Base-by-base conservation (phyloP, 257 asterid species). In the Datura wrightii region DNA sequence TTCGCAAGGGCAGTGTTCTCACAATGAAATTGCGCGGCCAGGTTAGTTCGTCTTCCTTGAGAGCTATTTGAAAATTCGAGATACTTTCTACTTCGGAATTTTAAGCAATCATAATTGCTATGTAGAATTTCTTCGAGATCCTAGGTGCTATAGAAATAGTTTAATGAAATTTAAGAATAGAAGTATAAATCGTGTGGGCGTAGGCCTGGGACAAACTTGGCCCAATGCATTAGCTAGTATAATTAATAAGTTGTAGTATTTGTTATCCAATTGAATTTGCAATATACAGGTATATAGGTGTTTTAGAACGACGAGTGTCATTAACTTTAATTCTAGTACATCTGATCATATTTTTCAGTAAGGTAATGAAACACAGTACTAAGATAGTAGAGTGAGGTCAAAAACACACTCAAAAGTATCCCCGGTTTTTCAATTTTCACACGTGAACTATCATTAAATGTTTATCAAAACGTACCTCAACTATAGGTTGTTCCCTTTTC, bases 1-100 rank as follows among this genome's bases (percentile, higher is more conserved):
- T 96, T 56, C 90, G 90, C 87, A 94, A 94, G 85, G 98, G 98
- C 87, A 94, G 98, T 66, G 98, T 96, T 81, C 92, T 96, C 82
- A 90, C 93, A 9, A 90, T 94, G 93, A 94, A 93, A 74, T 76
- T 96, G 63, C 97, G 98, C 15, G 98, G 98, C 82, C 95, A 93
- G 99, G 99, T 95, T 46, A 48, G 52, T 52, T 83, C 44, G 4
- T 10, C 7, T 62, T 81, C 67, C 39, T 81, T 41, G 14, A 69
- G 79, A 70, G 79, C 16, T 69, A 39, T 39, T 67, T 67, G 34
- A 15, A 39, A 14, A 3, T 41, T 10, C 14, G 2, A 39, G 46
- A 16, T 69, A 0, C 3, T 0, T 0, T 58, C 34, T 10, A 65
- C 44, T 65, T 76, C 3, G 24, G 6, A 76, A 76, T 24, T 50